phyloP scores from a whole-genome alignment of 441 rosid species.

The Erysimum pusillum region DNA sequence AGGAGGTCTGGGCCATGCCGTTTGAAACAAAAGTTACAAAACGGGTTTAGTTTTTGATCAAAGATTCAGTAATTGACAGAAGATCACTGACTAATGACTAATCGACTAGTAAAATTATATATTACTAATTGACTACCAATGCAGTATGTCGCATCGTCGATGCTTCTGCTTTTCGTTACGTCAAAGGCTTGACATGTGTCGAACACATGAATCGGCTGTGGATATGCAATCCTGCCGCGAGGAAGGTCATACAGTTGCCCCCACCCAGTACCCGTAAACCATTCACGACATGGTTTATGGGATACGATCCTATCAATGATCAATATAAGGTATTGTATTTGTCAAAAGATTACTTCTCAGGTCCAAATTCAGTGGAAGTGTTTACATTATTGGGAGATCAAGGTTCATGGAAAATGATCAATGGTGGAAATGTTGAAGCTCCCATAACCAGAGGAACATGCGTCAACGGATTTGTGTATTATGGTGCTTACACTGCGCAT shows the following conservation, averaged over 20 bases:
- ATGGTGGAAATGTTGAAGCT: not conserved
- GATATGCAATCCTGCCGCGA: not conserved
- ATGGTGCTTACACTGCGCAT: not conserved
- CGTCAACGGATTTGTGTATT: not conserved
- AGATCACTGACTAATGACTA: too few relatives aligned
- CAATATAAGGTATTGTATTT: not conserved
- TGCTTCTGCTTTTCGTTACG: not conserved
- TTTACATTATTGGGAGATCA: not conserved
- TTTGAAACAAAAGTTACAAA: too few relatives aligned
- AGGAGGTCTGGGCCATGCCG: too few relatives aligned
- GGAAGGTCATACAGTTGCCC: not conserved
- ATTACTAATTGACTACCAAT: too few relatives aligned
- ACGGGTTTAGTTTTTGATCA: too few relatives aligned
- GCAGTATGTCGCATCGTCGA: too few relatives aligned
- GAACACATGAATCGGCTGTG: not conserved
- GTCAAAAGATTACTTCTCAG: not conserved
- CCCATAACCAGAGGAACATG: not conserved
- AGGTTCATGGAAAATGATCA: not conserved
- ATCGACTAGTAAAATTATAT: too few relatives aligned
- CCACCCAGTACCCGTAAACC: not conserved
- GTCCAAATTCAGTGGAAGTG: not conserved
- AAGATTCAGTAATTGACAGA: too few relatives aligned
- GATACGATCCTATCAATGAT: not conserved
- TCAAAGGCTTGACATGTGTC: constrained; percentile 7
- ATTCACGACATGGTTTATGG: constrained; percentile 10